Percentiles rank a stretch among this genome's conserved stretches.
Conservation (phyloP, 495 filamentous ascomycete species). For the Friedmanniomyces simplex region DNA sequence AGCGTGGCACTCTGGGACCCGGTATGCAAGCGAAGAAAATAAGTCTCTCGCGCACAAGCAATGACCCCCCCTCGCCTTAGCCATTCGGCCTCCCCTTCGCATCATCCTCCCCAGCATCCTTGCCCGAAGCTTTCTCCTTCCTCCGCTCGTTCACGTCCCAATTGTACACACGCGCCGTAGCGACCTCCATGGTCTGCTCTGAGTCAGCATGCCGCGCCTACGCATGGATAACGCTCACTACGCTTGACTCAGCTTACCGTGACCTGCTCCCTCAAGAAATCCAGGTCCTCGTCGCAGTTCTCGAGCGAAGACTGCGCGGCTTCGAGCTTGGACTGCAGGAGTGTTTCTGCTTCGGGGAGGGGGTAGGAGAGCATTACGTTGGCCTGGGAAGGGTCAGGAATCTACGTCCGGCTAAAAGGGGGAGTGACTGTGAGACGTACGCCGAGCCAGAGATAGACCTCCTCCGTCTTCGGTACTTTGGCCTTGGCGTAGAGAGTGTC, state of each 20-base stretch:
- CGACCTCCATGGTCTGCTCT: conserved; percentile 85
- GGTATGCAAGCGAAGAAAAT: too few species aligned
- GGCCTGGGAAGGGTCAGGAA: conserved; percentile 41
- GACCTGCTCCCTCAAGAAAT: conserved; percentile 93
- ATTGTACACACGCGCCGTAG: conserved; percentile 94
- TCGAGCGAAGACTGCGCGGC: conserved; percentile 65
- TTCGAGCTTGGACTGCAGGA: conserved; percentile 68
- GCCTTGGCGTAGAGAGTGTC: conserved; percentile 92
- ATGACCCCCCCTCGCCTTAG: not conserved
- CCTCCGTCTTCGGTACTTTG: conserved; percentile 65
- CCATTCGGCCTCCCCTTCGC: conserved; percentile 5
- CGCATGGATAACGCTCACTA: too few species aligned
- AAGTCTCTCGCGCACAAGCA: too few species aligned
- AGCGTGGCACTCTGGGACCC: too few species aligned
- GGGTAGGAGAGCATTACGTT: conserved; percentile 98
- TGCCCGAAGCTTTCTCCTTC: conserved; percentile 67
- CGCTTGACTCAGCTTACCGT: too few species aligned
- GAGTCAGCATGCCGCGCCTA: not conserved
- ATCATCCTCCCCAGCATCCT: conserved; percentile 2
- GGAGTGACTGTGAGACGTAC: conserved; percentile 34
- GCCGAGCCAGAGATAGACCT: conserved; percentile 95
- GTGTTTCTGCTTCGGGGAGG: conserved; percentile 68
- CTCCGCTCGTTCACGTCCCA: conserved; percentile 92
- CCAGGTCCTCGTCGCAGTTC: conserved; percentile 92
- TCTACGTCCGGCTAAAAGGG: not conserved